Conservation (phyloP, 2,329 filamentous ascomycete species). For the Penicillium fuscoglaucum region DNA sequence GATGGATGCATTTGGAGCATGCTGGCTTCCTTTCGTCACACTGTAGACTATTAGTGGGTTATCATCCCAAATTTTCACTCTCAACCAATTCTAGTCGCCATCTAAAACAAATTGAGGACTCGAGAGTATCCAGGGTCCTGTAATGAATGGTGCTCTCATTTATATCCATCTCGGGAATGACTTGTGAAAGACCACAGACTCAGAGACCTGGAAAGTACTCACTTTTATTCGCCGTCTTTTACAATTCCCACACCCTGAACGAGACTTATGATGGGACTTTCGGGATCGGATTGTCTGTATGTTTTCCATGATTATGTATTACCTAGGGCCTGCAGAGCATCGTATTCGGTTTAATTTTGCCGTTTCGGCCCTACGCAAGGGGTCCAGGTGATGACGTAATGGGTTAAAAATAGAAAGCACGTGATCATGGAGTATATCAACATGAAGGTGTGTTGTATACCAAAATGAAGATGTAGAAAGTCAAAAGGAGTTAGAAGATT, state of each 20-base stretch:
- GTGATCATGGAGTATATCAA: neutral
- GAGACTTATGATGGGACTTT: constrained; percentile 38
- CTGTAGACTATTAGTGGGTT: constrained; percentile 21
- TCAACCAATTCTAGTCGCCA: neutral
- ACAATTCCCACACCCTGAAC: constrained; percentile 36
- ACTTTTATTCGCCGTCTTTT: constrained; percentile 40
- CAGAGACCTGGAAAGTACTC: constrained; percentile 5
- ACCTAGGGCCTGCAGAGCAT: neutral
- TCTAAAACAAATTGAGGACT: constrained; percentile 5
- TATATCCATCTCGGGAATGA: neutral
- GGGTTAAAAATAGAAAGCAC: neutral
- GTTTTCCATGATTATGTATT: neutral
- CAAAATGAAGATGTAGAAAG: neutral
- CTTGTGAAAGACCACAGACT: neutral
- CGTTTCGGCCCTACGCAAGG: neutral
- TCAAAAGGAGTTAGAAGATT: neutral
- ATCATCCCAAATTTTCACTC: neutral
- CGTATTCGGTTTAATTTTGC: constrained; percentile 6
- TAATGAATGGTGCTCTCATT: neutral
- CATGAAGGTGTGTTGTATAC: too few relatives aligned
- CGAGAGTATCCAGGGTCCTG: neutral
- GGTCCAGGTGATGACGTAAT: neutral
- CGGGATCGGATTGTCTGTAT: constrained; percentile 19
- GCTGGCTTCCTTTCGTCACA: constrained; percentile 37
- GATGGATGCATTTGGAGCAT: constrained; percentile 33